These are phyloP conservation scores for Fusarium tuaranense DNA, from an alignment of 2,329 filamentous ascomycete species.

Conservation along the genomic window DNA sequence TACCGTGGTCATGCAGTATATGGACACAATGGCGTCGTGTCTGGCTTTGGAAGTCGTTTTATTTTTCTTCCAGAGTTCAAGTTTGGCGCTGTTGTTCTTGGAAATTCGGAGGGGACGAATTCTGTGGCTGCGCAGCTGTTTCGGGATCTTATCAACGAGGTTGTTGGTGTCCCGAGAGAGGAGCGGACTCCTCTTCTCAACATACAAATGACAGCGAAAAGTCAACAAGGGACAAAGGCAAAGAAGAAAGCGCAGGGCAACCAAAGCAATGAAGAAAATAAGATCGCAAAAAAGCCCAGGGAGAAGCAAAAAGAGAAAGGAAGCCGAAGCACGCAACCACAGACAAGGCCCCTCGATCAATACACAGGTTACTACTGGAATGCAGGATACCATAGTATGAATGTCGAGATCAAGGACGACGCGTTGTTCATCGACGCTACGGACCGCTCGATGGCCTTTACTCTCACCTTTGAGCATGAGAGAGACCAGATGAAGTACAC, in stretches of 20 bases:
- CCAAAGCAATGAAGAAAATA: not conserved
- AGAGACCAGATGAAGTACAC: slow-evolving; percentile 32
- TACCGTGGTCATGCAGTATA: slow-evolving; percentile 40
- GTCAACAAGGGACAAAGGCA: not conserved
- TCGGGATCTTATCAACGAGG: slow-evolving; percentile 37
- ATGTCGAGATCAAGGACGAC: slow-evolving; percentile 29
- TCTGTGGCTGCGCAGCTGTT: slow-evolving; percentile 31
- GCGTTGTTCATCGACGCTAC: slow-evolving; percentile 42
- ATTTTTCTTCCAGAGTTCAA: slow-evolving; percentile 43
- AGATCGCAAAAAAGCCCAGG: rapidly evolving
- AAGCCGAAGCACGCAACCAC: not conserved
- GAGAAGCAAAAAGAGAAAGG: no score
- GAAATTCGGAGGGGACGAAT: slow-evolving; percentile 37
- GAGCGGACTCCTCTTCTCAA: not conserved
- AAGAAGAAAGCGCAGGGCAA: not conserved
- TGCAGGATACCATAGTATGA: slow-evolving; percentile 42
- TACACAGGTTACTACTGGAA: slow-evolving; percentile 43
- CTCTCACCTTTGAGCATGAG: slow-evolving; percentile 32
- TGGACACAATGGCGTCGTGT: slow-evolving; percentile 40
- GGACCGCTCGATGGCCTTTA: slow-evolving; percentile 46
- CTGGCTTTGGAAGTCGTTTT: slow-evolving; percentile 42
- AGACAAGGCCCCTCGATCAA: slow-evolving; percentile 12
- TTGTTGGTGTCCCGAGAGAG: not conserved
- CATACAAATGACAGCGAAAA: not conserved
- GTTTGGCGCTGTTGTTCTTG: slow-evolving; percentile 43